Percentiles rank a stretch among this genome's conserved stretches.
phyloP scores from a whole-genome alignment of 345 rosid species.

The Iberis pinnata region DNA sequence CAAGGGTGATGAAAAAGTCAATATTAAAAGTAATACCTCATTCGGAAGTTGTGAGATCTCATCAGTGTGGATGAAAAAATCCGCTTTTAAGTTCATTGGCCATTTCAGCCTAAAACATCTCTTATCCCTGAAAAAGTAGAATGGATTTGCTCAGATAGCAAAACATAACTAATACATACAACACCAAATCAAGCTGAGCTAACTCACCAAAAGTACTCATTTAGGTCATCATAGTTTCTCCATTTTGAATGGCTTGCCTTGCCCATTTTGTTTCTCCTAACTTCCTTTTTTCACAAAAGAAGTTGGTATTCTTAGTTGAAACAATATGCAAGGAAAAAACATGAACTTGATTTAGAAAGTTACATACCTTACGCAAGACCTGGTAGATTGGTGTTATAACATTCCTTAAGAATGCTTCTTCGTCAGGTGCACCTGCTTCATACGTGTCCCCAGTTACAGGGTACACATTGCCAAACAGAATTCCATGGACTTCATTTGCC shows the following conservation, averaged over 20 bases:
- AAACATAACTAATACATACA: constrained; percentile 7
- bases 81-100: constrained; percentile 62
- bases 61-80: constrained; percentile 64
- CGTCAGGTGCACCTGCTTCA: constrained; percentile 46
- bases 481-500: constrained; percentile 60
- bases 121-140: constrained; percentile 46
- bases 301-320: constrained; percentile 5
- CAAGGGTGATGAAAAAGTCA: background rate
- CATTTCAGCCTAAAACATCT: constrained; percentile 61
- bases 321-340: background rate
- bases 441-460: constrained; percentile 50
- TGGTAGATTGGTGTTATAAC: constrained; percentile 75
- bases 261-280: constrained; percentile 66
- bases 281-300: constrained; percentile 58
- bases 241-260: constrained; percentile 90
- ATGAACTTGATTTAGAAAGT: background rate
- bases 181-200: constrained; percentile 15
- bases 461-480: constrained; percentile 44
- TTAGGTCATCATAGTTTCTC: constrained; percentile 97
- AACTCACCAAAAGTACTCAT: constrained; percentile 93
- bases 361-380: constrained; percentile 62
- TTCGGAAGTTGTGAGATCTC: constrained; percentile 25
- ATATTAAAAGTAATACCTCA: constrained; percentile 33
- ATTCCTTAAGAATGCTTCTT: constrained; percentile 66
- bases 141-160: constrained; percentile 15